These are phyloP conservation scores for Piper longum DNA, from an alignment of 164 flowering plant species.

Conservation along the genomic window DNA sequence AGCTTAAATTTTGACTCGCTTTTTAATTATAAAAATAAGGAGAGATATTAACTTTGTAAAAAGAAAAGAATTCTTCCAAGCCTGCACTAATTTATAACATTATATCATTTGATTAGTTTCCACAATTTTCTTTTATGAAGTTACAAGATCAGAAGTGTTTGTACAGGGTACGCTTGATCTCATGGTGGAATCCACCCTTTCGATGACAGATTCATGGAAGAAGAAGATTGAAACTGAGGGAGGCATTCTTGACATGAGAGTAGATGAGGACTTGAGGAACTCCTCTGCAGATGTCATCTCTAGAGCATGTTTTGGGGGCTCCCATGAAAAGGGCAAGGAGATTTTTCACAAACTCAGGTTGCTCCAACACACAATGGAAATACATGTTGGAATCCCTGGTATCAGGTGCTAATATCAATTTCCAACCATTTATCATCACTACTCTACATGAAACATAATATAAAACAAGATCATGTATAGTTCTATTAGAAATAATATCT, in stretches of 20 bases:
- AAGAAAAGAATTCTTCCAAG: no score
- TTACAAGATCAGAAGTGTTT: neutral
- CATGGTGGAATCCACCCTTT: constrained; percentile 23
- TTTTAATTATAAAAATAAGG: no score
- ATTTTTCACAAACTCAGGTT: constrained; percentile 15
- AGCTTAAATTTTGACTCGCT: no score
- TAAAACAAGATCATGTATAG: neutral
- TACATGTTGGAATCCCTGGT: constrained; percentile 15
- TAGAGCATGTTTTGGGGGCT: constrained; percentile 21
- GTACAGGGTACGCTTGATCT: constrained; percentile 28
- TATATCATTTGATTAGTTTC: no score
- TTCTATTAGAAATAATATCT: no score
- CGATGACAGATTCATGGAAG: constrained; percentile 26
- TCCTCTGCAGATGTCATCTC: constrained; percentile 28
- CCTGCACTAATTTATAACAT: no score
- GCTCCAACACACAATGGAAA: constrained; percentile 16
- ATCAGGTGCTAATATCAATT: neutral
- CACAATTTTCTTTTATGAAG: no score
- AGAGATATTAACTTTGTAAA: no score
- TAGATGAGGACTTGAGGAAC: constrained; percentile 24
- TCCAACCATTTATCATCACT: neutral
- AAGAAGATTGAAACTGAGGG: constrained; percentile 15
- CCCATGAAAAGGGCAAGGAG: constrained; percentile 12
- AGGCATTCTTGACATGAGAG: constrained; percentile 18
- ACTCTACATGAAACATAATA: neutral